These are phyloP conservation scores for Fonticula alba DNA, from an alignment of 78 protist genomes.

Conservation along the genomic window DNA sequence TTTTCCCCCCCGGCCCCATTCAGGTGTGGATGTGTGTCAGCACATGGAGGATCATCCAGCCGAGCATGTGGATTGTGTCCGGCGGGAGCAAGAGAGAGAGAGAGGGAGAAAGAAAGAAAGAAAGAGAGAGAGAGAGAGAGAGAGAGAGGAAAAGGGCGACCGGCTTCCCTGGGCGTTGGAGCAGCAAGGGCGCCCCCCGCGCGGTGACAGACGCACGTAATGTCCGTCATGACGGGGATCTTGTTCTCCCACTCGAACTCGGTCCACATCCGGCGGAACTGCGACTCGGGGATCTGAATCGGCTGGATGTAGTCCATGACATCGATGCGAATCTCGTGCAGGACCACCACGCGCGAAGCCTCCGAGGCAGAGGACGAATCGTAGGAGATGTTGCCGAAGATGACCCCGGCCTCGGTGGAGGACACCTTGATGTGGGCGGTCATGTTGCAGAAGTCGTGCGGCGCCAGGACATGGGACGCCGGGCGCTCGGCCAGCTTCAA, in stretches of 20 bases:
- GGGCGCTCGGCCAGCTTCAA: constrained; percentile 80
- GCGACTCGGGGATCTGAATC: constrained; percentile 43
- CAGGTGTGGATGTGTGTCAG: too few relatives aligned
- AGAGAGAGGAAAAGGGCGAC: background rate
- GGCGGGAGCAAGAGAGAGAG: too few relatives aligned
- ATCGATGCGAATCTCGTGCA: constrained; percentile 83
- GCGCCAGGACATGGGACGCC: constrained; percentile 46
- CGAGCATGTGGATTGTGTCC: too few relatives aligned
- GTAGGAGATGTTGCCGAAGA: constrained; percentile 77
- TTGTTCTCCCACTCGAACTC: constrained; percentile 97
- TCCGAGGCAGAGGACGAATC: constrained; percentile 56
- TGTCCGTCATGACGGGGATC: constrained; percentile 34
- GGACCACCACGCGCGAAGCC: constrained; percentile 62
- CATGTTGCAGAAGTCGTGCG: constrained; percentile 34
- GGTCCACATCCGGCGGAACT: constrained; percentile 84
- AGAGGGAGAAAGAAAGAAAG: background rate
- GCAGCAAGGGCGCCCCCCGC: too few relatives aligned
- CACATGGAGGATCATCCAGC: too few relatives aligned
- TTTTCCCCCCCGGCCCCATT: too few relatives aligned
- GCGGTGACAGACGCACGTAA: background rate
- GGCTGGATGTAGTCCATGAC: constrained; percentile 88
- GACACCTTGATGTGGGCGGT: constrained; percentile 69
- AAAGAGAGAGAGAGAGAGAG: background rate
- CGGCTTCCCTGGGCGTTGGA: background rate
- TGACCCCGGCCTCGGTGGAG: constrained; percentile 87